A percentile compares a stretch with the other conserved stretches of the same genome.
phyloP scores from a whole-genome alignment of 805 yeast genomes.

The Ogataea zsoltii region DNA sequence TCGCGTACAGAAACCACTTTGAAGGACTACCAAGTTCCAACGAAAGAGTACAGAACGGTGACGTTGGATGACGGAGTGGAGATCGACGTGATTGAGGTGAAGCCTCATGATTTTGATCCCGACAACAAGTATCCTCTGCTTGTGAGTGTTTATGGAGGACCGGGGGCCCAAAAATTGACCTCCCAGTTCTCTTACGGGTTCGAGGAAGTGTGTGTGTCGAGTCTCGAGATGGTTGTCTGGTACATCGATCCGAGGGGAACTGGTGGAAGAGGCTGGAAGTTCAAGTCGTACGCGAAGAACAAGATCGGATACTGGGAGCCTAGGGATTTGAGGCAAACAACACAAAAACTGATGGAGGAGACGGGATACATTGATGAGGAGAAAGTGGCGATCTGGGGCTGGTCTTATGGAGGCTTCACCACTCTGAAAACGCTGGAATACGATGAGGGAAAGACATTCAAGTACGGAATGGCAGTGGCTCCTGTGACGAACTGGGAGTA shows the following conservation, averaged over 20 bases:
- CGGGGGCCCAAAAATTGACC: slow-evolving; percentile 66
- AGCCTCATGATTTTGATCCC: slow-evolving; percentile 55
- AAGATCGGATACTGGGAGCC: slow-evolving; percentile 78
- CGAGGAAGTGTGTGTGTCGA: slow-evolving; percentile 58
- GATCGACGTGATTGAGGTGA: slow-evolving; percentile 58
- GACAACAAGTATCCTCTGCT: slow-evolving; percentile 57
- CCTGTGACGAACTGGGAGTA: slow-evolving; percentile 81
- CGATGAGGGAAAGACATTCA: slow-evolving; percentile 62
- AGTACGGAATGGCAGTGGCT: slow-evolving; percentile 79
- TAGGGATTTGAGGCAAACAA: slow-evolving; percentile 57
- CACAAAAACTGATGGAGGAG: slow-evolving; percentile 48
- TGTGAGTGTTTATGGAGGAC: slow-evolving; percentile 77
- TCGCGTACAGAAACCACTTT: slow-evolving; percentile 17
- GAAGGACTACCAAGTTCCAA: slow-evolving; percentile 49
- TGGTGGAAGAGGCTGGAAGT: slow-evolving; percentile 74
- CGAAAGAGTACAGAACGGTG: slow-evolving; percentile 39
- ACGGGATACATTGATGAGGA: slow-evolving; percentile 50
- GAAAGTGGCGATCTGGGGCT: slow-evolving; percentile 77
- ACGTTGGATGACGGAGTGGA: slow-evolving; percentile 36
- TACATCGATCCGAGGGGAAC: slow-evolving; percentile 82
- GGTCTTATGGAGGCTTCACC: slow-evolving; percentile 85
- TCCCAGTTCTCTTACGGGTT: slow-evolving; percentile 51
- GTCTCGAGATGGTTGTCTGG: slow-evolving; percentile 59
- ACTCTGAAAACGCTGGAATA: slow-evolving; percentile 72
- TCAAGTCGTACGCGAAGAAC: slow-evolving; percentile 53